These are phyloP conservation scores for Fusarium nematophilum DNA, from an alignment of 2,329 filamentous ascomycete species.

Conservation along the genomic window DNA sequence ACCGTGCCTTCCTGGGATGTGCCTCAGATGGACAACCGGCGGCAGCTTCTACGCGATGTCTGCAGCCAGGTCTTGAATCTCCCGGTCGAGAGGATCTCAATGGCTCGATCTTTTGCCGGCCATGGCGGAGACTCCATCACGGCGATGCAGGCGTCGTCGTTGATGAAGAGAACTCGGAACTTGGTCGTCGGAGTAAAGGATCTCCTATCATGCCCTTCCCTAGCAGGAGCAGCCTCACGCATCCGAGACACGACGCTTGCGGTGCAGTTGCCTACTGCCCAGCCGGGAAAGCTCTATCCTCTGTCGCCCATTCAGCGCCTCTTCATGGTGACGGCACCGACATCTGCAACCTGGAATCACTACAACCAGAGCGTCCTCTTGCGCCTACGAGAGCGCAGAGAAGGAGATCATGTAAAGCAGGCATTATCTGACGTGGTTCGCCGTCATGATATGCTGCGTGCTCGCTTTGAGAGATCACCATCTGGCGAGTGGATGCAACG, in stretches of 20 bases:
- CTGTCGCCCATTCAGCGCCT: conserved; percentile 37
- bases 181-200: conserved; percentile 44
- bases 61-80: conserved; percentile 36
- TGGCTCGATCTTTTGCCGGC: conserved; percentile 48
- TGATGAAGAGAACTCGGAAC: conserved; percentile 44
- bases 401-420: conserved; percentile 2
- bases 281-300: conserved; percentile 17
- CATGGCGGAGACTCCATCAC: conserved; percentile 57
- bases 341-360: conserved; percentile 25
- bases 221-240: no score
- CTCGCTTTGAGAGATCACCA: conserved; percentile 8
- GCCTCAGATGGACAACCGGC: not conserved
- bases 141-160: conserved; percentile 55
- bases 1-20: not conserved
- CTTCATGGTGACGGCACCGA: conserved; percentile 28
- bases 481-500: conserved; percentile 21
- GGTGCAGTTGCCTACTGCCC: conserved; percentile 7
- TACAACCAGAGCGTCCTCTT: conserved; percentile 40
- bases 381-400: conserved; percentile 10
- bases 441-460: conserved; percentile 37
- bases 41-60: conserved; percentile 26
- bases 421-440: conserved; percentile 19
- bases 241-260: conserved; percentile 25
- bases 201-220: conserved; percentile 44
- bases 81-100: conserved; percentile 31